These are phyloP conservation scores for Aureobasidium sp. DNA, from an alignment of 2,329 filamentous ascomycete species.

Conservation along the genomic window DNA sequence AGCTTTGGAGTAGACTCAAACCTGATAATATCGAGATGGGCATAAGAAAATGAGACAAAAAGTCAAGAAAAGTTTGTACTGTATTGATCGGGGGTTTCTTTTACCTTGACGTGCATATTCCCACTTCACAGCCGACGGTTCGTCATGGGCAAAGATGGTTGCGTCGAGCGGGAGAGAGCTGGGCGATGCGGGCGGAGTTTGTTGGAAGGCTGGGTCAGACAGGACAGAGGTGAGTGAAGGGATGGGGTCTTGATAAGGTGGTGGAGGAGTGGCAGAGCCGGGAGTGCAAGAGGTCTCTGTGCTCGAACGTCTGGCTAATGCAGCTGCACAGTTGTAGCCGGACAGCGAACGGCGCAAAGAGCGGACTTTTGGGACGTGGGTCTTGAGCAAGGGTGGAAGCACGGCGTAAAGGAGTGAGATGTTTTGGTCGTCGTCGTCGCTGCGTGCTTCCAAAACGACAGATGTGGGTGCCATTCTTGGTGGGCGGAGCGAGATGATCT, in stretches of 20 bases:
- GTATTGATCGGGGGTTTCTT: slow-evolving; percentile 1
- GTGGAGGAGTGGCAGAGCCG: slow-evolving; percentile 18
- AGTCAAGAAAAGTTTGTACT: neutral
- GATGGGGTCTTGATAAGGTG: slow-evolving; percentile 18
- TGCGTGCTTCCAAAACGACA: neutral
- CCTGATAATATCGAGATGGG: no score
- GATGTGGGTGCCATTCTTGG: slow-evolving; percentile 10
- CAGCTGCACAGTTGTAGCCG: slow-evolving; percentile 11
- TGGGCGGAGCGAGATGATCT: neutral
- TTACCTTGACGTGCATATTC: slow-evolving; percentile 46
- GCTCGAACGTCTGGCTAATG: slow-evolving; percentile 7
- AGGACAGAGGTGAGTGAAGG: slow-evolving; percentile 16
- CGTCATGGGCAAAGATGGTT: slow-evolving; percentile 12
- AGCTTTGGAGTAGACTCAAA: slow-evolving; percentile 43
- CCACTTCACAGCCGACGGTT: slow-evolving; percentile 40
- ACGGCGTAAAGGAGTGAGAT: slow-evolving; percentile 15
- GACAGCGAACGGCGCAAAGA: slow-evolving; percentile 18
- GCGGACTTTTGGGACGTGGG: slow-evolving; percentile 15
- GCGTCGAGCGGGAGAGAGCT: neutral
- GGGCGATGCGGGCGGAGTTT: slow-evolving; percentile 2
- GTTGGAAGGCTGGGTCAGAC: slow-evolving; percentile 13
- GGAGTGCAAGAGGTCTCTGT: slow-evolving; percentile 15
- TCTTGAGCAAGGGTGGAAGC: slow-evolving; percentile 17
- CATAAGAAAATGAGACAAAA: neutral
- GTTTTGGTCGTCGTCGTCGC: slow-evolving; percentile 2